Evolutionary conservation across 2,329 filamentous ascomycete genomes (phyloP).

Genomic region (Pestalotiopsis sp.): DNA sequence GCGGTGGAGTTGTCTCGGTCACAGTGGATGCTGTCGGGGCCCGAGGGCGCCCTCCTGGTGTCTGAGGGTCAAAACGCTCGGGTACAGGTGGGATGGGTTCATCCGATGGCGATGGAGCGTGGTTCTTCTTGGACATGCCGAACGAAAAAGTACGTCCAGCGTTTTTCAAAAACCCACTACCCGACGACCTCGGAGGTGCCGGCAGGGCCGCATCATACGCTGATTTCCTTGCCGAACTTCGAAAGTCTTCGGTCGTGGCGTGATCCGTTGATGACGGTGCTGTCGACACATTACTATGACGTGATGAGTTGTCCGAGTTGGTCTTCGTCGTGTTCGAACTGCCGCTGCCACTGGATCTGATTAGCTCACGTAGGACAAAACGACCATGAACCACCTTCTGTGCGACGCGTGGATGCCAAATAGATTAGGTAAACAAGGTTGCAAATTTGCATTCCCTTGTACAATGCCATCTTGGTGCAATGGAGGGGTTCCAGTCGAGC

Average conservation of each 20-base stretch:
- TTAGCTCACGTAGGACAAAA: slow-evolving; percentile 40
- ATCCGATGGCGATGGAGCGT: slow-evolving; percentile 37
- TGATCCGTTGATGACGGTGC: slow-evolving; percentile 59
- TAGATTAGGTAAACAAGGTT: background rate
- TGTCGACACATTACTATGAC: slow-evolving; percentile 65
- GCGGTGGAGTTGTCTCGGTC: slow-evolving; percentile 55
- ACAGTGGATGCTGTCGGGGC: slow-evolving; percentile 58
- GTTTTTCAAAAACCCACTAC: slow-evolving; percentile 54
- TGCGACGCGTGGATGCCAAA: slow-evolving; percentile 13
- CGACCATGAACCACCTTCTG: slow-evolving; percentile 28
- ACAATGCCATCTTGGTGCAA: background rate
- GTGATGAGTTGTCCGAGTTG: slow-evolving; percentile 62
- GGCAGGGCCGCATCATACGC: slow-evolving; percentile 42
- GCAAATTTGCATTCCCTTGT: background rate
- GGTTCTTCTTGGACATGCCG: slow-evolving; percentile 56
- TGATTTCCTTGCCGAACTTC: slow-evolving; percentile 37
- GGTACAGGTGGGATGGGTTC: slow-evolving; percentile 43
- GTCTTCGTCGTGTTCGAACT: slow-evolving; percentile 65
- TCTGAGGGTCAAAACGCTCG: slow-evolving; percentile 25
- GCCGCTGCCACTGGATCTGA: slow-evolving; percentile 54
- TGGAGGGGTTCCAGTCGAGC: background rate
- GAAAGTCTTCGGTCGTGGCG: slow-evolving; percentile 43
- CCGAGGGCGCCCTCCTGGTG: slow-evolving; percentile 40
- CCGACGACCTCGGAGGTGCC: slow-evolving; percentile 49
- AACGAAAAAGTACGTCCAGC: slow-evolving; percentile 64